Evolutionary conservation across 2,329 filamentous ascomycete genomes (phyloP).

Genomic region (Cadophora gregata): DNA sequence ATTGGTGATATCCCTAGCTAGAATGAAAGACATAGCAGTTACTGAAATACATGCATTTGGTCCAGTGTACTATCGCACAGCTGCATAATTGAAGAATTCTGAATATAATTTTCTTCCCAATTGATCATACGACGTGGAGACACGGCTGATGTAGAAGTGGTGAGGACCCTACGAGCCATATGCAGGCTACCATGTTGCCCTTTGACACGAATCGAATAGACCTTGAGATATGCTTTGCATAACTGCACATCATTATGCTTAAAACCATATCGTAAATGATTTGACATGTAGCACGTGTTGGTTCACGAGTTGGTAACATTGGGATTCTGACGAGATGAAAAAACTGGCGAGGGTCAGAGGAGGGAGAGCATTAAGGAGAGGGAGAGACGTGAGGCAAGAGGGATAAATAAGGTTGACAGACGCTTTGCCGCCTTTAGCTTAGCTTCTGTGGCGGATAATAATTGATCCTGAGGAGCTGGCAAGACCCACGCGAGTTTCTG

Average conservation of each 20-base stretch:
- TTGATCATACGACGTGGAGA: no score
- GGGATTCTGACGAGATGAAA: no score
- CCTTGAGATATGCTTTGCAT: neutral
- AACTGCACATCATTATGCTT: no score
- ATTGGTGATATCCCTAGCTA: neutral
- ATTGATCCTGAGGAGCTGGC: neutral
- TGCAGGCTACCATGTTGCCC: no score
- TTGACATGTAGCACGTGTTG: no score
- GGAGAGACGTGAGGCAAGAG: neutral
- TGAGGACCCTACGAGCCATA: no score
- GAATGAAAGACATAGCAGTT: neutral
- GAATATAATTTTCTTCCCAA: no score
- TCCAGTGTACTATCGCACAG: neutral
- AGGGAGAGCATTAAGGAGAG: neutral
- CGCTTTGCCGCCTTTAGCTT: slow-evolving; percentile 2
- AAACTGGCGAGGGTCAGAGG: neutral
- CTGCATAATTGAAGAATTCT: neutral
- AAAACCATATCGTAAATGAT: no score
- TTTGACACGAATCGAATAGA: no score
- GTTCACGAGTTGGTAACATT: no score
- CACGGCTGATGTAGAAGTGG: no score
- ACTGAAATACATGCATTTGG: neutral
- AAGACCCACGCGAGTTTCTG: neutral
- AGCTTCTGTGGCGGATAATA: neutral
- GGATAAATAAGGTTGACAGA: neutral